These are phyloP conservation scores for Platismatia glauca DNA, from an alignment of 495 filamentous ascomycete genomes.

Conservation along the genomic window DNA sequence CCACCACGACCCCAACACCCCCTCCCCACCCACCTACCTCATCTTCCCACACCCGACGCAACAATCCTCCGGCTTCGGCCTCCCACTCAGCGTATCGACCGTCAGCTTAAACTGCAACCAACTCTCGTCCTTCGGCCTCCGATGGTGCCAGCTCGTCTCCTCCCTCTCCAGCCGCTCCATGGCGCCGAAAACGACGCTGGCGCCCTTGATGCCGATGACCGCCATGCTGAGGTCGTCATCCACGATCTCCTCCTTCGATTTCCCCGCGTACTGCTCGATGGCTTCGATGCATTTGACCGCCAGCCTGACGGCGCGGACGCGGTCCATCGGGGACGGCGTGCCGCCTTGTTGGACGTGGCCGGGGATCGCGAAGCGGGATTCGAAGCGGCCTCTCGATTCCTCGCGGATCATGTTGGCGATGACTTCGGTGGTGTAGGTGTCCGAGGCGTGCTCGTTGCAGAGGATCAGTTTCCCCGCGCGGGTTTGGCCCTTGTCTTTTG, in stretches of 20 bases:
- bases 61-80: conserved; percentile 36
- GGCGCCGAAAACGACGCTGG: conserved; percentile 74
- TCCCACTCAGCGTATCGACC: conserved; percentile 75
- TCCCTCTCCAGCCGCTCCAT: conserved; percentile 69
- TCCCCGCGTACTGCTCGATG: conserved; percentile 65
- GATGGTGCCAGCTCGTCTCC: conserved; percentile 88
- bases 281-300: conserved; percentile 88
- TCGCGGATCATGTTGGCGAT: conserved; percentile 93
- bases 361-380: conserved; percentile 85
- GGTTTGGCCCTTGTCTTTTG: conserved; percentile 76
- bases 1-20: not conserved
- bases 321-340: conserved; percentile 89
- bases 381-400: conserved; percentile 85
- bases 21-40: not conserved
- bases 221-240: conserved; percentile 59
- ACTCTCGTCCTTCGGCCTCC: conserved; percentile 75
- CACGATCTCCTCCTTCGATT: conserved; percentile 56
- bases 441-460: conserved; percentile 84
- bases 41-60: conserved; percentile 21
- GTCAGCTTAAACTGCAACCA: conserved; percentile 76
- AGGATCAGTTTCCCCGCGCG: conserved; percentile 91
- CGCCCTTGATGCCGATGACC: conserved; percentile 89
- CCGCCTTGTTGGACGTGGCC: conserved; percentile 97
- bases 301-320: conserved; percentile 82
- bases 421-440: conserved; percentile 82